Conservation (phyloP, 2,329 filamentous ascomycete species). For the Mycosphaerella arachidis region DNA sequence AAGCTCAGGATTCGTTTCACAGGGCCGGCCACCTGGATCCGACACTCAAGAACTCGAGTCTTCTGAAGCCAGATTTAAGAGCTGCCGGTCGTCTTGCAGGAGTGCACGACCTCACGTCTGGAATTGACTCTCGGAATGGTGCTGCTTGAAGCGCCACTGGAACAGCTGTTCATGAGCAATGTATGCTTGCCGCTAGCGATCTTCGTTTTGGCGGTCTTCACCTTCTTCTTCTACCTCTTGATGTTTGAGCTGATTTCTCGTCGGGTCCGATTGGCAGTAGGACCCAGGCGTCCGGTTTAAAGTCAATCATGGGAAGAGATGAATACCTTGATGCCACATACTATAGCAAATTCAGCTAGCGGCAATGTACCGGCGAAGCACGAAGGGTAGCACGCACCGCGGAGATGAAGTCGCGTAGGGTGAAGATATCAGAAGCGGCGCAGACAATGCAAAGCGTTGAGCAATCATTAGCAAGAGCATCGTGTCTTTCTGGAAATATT, state of each 20-base stretch:
- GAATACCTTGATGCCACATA: background rate
- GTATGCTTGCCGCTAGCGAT: background rate
- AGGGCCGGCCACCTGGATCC: background rate
- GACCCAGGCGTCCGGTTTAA: background rate
- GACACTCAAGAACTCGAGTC: background rate
- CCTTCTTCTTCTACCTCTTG: conserved; percentile 1
- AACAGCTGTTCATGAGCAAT: background rate
- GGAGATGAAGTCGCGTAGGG: background rate
- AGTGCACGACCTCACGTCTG: background rate
- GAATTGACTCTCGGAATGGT: background rate
- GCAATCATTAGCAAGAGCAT: background rate
- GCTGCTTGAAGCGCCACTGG: background rate
- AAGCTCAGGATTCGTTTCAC: background rate
- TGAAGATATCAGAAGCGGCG: background rate
- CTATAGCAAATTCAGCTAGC: background rate
- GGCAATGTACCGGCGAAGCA: background rate
- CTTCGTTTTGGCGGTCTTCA: background rate
- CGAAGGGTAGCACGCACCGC: background rate
- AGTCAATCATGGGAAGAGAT: background rate
- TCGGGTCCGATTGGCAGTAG: background rate
- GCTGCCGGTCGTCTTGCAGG: background rate
- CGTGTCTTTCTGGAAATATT: background rate
- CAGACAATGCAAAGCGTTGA: too few species aligned
- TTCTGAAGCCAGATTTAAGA: background rate
- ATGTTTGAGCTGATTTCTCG: background rate